Evolutionary conservation across 148 eudicot genomes (phyloP).

Genomic region (Rhododendron griersonianum): DNA sequence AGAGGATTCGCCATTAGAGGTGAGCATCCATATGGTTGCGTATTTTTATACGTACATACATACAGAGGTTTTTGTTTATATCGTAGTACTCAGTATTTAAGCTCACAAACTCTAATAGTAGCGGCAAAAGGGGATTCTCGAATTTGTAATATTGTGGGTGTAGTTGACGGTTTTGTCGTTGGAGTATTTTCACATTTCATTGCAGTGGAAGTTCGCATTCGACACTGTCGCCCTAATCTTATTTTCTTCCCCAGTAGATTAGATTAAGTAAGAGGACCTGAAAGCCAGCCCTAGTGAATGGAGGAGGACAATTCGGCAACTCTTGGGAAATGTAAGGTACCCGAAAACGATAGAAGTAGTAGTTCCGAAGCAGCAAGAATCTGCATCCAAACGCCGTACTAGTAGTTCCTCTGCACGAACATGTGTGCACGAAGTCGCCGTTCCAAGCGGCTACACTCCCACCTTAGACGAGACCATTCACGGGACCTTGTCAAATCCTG

Average conservation of each 20-base stretch:
- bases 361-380: slow-evolving; percentile 16
- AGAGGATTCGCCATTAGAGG: background rate
- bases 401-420: slow-evolving; percentile 34
- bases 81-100: background rate
- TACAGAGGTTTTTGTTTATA: background rate
- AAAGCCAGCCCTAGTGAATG: slow-evolving; percentile 7
- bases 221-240: background rate
- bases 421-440: slow-evolving; percentile 94
- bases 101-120: background rate
- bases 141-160: background rate
- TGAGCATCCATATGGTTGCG: background rate
- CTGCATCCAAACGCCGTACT: slow-evolving; percentile 32
- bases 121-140: background rate
- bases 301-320: slow-evolving; percentile 19
- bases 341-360: slow-evolving; percentile 20
- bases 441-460: slow-evolving; percentile 51
- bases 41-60: background rate
- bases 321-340: slow-evolving; percentile 41
- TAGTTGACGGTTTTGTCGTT: background rate
- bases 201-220: background rate
- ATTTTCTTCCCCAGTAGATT: background rate
- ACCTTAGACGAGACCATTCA: slow-evolving; percentile 40
- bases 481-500: slow-evolving; percentile 68
- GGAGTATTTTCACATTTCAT: background rate
- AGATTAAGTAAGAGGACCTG: background rate